phyloP scores from a whole-genome alignment of 148 eudicot species.

The Vaccinium myrtillus region DNA sequence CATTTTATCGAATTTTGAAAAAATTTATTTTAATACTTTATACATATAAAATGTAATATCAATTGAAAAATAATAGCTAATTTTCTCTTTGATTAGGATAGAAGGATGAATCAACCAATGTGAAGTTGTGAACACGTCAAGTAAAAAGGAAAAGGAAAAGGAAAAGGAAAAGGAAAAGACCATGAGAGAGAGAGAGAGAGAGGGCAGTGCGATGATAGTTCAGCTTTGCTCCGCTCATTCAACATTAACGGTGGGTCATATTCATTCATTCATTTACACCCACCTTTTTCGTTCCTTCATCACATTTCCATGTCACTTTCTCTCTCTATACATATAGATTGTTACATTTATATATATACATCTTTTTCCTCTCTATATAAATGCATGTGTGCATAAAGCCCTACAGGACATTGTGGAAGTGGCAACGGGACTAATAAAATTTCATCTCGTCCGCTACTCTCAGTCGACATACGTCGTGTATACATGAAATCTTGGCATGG shows the following conservation, averaged over 20 bases:
- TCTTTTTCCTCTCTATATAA: background rate
- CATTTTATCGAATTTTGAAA: too few species aligned
- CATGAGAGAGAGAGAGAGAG: background rate
- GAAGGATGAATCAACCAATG: too few species aligned
- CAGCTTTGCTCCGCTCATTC: conserved; percentile 10
- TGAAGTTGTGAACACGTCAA: too few species aligned
- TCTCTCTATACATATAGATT: conserved; percentile 6
- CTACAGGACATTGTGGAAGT: background rate
- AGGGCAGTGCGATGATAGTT: background rate
- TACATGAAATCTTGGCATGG: conserved; percentile 16
- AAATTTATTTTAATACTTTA: too few species aligned
- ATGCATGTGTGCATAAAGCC: background rate
- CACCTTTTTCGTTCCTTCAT: background rate
- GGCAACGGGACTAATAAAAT: background rate
- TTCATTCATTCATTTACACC: background rate
- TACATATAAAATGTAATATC: too few species aligned
- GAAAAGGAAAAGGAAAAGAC: background rate
- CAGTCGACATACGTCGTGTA: background rate
- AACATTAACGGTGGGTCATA: background rate
- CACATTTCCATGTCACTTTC: conserved; percentile 10
- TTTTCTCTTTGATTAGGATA: too few species aligned
- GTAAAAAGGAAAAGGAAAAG: background rate
- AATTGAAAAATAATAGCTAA: too few species aligned
- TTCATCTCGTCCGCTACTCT: background rate
- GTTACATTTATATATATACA: background rate